A percentile compares a stretch with the other conserved stretches of the same genome.
Conservation (phyloP, 164 flowering plant genomes). For the Santalum album region DNA sequence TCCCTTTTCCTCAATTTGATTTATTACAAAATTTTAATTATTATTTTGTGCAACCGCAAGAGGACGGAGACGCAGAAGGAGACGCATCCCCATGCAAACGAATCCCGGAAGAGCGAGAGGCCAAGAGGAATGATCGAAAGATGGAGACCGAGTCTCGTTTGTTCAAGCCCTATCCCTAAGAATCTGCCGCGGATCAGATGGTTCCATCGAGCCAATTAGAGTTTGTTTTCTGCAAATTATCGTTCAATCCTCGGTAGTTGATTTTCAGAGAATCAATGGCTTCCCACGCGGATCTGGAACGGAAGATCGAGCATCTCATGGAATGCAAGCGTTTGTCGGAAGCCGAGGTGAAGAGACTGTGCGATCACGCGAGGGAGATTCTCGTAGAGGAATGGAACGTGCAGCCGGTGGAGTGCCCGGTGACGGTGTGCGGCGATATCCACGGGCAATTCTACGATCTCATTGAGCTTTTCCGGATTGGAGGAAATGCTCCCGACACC, state of each 20-base stretch:
- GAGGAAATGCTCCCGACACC: constrained; percentile 75
- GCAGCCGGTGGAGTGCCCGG: constrained; percentile 70
- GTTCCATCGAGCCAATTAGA: too few relatives aligned
- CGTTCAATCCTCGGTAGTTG: constrained; percentile 6
- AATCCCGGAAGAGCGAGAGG: not conserved
- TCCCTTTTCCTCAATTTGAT: too few relatives aligned
- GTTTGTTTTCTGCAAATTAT: not conserved
- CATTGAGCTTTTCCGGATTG: constrained; percentile 64
- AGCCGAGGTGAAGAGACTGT: constrained; percentile 67
- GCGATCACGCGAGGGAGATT: constrained; percentile 76
- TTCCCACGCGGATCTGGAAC: constrained; percentile 72
- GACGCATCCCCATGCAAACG: too few relatives aligned
- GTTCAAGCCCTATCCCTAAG: constrained; percentile 4
- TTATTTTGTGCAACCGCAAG: too few relatives aligned
- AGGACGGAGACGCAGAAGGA: too few relatives aligned
- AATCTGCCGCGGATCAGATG: constrained; percentile 1
- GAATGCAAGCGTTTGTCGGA: constrained; percentile 76
- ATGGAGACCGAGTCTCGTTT: not conserved
- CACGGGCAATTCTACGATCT: constrained; percentile 75
- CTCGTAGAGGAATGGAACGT: constrained; percentile 89
- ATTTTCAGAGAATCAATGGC: constrained; percentile 40
- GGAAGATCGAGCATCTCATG: constrained; percentile 84
- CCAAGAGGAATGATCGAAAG: not conserved
- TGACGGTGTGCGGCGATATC: constrained; percentile 66
- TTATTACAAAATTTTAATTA: not conserved